These are phyloP conservation scores for Elaeis oleifera DNA, from an alignment of 202 grass and related monocot species.

Conservation along the genomic window DNA sequence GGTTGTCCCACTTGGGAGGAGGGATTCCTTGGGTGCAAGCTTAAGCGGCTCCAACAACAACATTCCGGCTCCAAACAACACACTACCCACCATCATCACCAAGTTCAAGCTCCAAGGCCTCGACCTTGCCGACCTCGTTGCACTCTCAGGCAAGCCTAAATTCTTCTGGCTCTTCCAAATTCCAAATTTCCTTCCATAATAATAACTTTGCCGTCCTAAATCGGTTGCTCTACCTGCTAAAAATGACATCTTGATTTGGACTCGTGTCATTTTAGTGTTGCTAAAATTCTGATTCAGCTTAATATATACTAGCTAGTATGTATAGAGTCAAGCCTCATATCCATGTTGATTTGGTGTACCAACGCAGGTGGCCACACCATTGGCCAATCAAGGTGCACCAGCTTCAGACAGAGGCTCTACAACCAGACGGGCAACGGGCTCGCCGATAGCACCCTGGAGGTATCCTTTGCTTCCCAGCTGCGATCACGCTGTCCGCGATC, in stretches of 20 bases:
- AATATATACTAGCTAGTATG: too few species aligned
- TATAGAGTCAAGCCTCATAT: background rate
- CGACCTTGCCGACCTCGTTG: constrained; percentile 6
- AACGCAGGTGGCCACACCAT: constrained; percentile 7
- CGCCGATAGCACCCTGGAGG: background rate
- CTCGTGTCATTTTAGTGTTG: background rate
- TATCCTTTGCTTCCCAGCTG: background rate
- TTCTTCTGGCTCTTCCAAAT: background rate
- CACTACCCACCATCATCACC: constrained; percentile 3
- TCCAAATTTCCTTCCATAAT: background rate
- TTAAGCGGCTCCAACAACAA: constrained; percentile 12
- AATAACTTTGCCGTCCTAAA: background rate
- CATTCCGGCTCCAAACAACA: constrained; percentile 20
- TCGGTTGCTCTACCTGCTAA: background rate
- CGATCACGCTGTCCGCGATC: constrained; percentile 2
- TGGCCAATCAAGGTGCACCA: constrained; percentile 1
- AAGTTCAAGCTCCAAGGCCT: constrained; percentile 14
- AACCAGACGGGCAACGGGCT: background rate
- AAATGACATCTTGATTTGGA: background rate
- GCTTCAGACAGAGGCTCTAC: constrained; percentile 17
- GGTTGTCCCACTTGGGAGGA: constrained; percentile 10
- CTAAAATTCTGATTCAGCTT: too few species aligned
- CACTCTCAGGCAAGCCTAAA: constrained; percentile 1
- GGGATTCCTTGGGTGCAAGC: constrained; percentile 9
- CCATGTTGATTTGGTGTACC: background rate